A percentile compares a stretch with the other conserved stretches of the same genome.
phyloP scores from a whole-genome alignment of 129 eudicot species.

The Glebionis coronaria region DNA sequence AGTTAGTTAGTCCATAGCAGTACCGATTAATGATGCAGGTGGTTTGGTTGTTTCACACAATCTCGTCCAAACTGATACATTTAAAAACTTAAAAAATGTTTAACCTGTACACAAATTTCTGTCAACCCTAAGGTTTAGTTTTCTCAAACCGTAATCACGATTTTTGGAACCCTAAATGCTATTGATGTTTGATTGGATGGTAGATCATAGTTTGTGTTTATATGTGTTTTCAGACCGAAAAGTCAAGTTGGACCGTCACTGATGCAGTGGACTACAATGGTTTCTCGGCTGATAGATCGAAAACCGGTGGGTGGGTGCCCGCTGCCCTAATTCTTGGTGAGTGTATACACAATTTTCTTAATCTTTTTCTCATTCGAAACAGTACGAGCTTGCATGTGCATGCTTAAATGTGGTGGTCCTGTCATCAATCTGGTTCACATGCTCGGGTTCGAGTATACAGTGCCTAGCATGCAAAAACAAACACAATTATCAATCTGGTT shows the following conservation, averaged over 20 bases:
- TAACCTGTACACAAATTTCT: no score
- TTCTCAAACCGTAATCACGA: neutral
- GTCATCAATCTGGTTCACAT: slow-evolving; percentile 14
- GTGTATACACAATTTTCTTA: slow-evolving; percentile 19
- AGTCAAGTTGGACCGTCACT: no score
- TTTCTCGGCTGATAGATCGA: no score
- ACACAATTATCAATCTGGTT: no score
- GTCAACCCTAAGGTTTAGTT: slow-evolving; percentile 2
- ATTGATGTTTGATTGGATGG: neutral
- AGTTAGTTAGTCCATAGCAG: no score
- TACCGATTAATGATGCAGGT: no score
- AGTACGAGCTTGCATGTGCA: slow-evolving; percentile 9
- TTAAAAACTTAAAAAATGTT: no score
- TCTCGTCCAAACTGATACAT: no score
- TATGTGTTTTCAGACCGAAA: no score
- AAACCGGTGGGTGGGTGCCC: slow-evolving; percentile 96
- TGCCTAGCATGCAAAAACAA: slow-evolving; percentile 12
- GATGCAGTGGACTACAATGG: no score
- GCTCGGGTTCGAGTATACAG: slow-evolving; percentile 9
- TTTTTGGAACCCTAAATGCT: neutral
- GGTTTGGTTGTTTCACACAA: no score
- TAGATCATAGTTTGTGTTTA: slow-evolving; percentile 9
- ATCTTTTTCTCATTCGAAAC: neutral
- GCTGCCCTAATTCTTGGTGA: slow-evolving; percentile 91
- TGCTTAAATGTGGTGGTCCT: slow-evolving; percentile 8